A percentile compares a stretch with the other conserved stretches of the same genome.
phyloP scores from a whole-genome alignment of 2,329 filamentous ascomycete genomes.

The Hypoxylon sp. region DNA sequence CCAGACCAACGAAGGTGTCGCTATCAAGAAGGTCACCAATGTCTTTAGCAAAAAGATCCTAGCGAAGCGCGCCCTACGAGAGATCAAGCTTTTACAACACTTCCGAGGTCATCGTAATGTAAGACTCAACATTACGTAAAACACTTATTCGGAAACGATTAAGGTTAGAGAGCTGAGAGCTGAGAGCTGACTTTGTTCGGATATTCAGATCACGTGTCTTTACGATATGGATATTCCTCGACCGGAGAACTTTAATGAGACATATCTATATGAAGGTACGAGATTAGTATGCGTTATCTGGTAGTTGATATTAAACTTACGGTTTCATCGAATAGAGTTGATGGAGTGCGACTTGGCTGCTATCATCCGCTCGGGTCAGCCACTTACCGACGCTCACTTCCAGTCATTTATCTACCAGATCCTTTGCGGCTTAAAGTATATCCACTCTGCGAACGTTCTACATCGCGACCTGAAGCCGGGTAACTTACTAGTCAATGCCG shows the following conservation, averaged over 20 bases:
- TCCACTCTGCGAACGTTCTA: slow-evolving; percentile 97
- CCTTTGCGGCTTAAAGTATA: slow-evolving; percentile 98
- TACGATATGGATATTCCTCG: slow-evolving; percentile 99
- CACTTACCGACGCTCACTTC: slow-evolving; percentile 97
- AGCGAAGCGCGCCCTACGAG: slow-evolving; percentile 95
- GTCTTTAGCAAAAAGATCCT: slow-evolving; percentile 99
- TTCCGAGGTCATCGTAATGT: slow-evolving; percentile 93
- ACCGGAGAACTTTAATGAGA: slow-evolving; percentile 98
- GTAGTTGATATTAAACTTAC: slow-evolving; percentile 35
- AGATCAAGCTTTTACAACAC: slow-evolving; percentile 99
- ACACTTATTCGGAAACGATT: not conserved
- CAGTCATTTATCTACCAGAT: slow-evolving; percentile 99
- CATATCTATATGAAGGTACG: slow-evolving; percentile 96
- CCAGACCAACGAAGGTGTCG: slow-evolving; percentile 91
- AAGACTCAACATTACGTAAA: slow-evolving; percentile 54
- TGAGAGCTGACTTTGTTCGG: slow-evolving; percentile 48
- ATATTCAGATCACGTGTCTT: slow-evolving; percentile 92
- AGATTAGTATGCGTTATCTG: slow-evolving; percentile 20
- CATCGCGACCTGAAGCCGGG: slow-evolving; percentile 98
- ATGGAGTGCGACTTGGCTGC: slow-evolving; percentile 99
- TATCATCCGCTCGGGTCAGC: slow-evolving; percentile 97
- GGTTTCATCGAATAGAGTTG: slow-evolving; percentile 74
- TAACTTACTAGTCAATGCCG: slow-evolving; percentile 96
- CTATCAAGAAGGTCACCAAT: slow-evolving; percentile 99
- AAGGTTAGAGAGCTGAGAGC: not conserved